These are phyloP conservation scores for Fulvia fulva DNA, from an alignment of 2,329 filamentous ascomycete genomes.

Conservation along the genomic window DNA sequence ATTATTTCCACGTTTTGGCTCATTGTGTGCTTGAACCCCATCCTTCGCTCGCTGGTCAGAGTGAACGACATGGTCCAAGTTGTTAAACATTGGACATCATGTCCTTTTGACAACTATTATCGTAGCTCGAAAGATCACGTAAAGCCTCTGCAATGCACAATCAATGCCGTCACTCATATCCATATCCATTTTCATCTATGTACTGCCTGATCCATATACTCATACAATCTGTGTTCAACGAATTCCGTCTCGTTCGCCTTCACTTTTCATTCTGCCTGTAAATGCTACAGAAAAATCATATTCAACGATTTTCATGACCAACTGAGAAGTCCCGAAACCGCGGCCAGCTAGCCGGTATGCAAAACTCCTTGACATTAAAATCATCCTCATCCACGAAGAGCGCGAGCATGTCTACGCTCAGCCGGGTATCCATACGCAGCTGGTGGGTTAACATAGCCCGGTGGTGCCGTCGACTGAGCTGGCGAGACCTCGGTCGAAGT, in stretches of 20 bases:
- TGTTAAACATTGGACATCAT: too few species aligned
- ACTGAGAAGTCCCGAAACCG: not conserved
- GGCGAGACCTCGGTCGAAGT: conserved; percentile 2
- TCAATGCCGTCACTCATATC: not conserved
- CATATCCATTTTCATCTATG: not conserved
- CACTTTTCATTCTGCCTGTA: not conserved
- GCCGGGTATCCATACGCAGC: not conserved
- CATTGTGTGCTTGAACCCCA: too few species aligned
- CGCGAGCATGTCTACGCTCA: conserved; percentile 7
- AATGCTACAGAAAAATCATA: not conserved
- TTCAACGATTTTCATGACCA: not conserved
- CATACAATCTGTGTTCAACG: not conserved
- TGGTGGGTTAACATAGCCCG: conserved; percentile 12
- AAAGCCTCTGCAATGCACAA: not conserved
- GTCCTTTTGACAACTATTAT: too few species aligned
- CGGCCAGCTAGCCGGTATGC: not conserved
- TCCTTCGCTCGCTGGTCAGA: too few species aligned
- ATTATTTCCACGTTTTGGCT: too few species aligned
- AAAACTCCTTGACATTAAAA: not conserved
- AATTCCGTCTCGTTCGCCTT: not conserved
- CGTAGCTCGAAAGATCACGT: too few species aligned
- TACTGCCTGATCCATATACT: not conserved
- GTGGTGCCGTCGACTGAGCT: conserved; percentile 4
- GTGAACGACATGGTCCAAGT: too few species aligned
- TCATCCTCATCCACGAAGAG: conserved; percentile 6